These are phyloP conservation scores for Secale cereale DNA, from an alignment of 176 grass and related monocot species.

Conservation along the genomic window DNA sequence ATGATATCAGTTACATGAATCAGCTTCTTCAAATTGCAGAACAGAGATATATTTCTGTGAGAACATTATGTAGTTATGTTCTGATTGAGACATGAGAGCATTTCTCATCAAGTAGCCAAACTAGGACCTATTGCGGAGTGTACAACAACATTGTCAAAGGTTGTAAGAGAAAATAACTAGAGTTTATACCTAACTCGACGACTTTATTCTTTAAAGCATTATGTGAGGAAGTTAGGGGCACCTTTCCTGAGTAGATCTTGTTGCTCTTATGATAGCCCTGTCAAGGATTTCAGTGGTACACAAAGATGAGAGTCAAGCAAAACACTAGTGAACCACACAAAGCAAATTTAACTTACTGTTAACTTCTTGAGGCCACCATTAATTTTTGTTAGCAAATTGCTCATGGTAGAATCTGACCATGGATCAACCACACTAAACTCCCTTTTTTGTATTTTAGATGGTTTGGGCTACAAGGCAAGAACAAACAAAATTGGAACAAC, in stretches of 20 bases:
- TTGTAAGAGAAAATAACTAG: slow-evolving; percentile 13
- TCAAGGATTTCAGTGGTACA: slow-evolving; percentile 27
- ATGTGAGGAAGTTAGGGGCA: slow-evolving; percentile 61
- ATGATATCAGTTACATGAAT: slow-evolving; percentile 12
- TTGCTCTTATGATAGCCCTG: slow-evolving; percentile 81
- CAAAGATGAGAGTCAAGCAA: slow-evolving; percentile 4
- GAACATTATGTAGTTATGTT: not conserved
- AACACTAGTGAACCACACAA: not conserved
- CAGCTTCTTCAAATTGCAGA: not conserved
- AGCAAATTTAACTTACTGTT: slow-evolving; percentile 45
- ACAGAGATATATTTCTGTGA: not conserved
- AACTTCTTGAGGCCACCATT: slow-evolving; percentile 55
- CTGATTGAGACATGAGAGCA: slow-evolving; percentile 1
- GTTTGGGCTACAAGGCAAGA: slow-evolving; percentile 37
- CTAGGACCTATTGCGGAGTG: not conserved
- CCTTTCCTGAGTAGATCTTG: slow-evolving; percentile 76
- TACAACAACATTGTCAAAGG: not conserved
- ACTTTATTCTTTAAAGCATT: slow-evolving; percentile 71
- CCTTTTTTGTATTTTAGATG: slow-evolving; percentile 40
- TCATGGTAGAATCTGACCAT: slow-evolving; percentile 60
- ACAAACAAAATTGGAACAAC: not conserved
- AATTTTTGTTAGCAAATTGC: slow-evolving; percentile 54
- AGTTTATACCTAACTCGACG: slow-evolving; percentile 74
- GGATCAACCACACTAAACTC: slow-evolving; percentile 52
- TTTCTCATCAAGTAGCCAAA: not conserved